Evolutionary conservation across 164 flowering plant species (phyloP).

Genomic region (Nelumbo lutea): DNA sequence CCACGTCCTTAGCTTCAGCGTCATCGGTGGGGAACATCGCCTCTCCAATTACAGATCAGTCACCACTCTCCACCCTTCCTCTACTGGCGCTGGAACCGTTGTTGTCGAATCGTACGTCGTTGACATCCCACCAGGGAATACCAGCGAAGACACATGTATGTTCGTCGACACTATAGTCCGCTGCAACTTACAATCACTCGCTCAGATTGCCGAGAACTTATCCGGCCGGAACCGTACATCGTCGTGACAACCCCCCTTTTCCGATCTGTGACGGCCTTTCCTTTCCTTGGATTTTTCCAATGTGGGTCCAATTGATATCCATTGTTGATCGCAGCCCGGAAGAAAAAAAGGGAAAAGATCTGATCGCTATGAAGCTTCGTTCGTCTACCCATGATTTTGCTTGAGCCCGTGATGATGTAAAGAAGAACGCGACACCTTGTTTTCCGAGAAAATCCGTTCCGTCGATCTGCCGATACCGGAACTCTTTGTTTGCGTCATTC

Average conservation of each 20-base stretch:
- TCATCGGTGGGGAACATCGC: slow-evolving; percentile 84
- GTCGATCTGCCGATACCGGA: background rate
- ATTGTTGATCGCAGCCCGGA: background rate
- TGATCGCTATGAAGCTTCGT: too few relatives aligned
- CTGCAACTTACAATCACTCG: slow-evolving; percentile 71
- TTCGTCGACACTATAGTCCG: slow-evolving; percentile 74
- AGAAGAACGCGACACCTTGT: too few relatives aligned
- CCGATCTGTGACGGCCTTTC: background rate
- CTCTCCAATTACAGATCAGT: slow-evolving; percentile 64
- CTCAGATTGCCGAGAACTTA: slow-evolving; percentile 47
- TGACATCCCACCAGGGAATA: slow-evolving; percentile 65
- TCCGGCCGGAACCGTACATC: background rate
- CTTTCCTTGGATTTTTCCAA: background rate
- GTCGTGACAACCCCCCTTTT: background rate
- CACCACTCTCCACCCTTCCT: slow-evolving; percentile 57
- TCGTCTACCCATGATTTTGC: too few relatives aligned
- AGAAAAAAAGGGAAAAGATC: too few relatives aligned
- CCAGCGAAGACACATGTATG: slow-evolving; percentile 66
- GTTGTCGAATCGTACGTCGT: slow-evolving; percentile 84
- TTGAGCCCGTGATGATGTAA: too few relatives aligned
- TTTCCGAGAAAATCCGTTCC: too few relatives aligned
- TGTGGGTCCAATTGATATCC: background rate
- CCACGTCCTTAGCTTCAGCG: slow-evolving; percentile 70
- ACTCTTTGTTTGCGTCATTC: background rate
- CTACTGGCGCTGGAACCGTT: slow-evolving; percentile 43